Percentiles rank a stretch among this genome's conserved stretches.
Evolutionary conservation across 1,139 yeast species (phyloP).

Genomic region (Sugiyamaella grinbergsii): DNA sequence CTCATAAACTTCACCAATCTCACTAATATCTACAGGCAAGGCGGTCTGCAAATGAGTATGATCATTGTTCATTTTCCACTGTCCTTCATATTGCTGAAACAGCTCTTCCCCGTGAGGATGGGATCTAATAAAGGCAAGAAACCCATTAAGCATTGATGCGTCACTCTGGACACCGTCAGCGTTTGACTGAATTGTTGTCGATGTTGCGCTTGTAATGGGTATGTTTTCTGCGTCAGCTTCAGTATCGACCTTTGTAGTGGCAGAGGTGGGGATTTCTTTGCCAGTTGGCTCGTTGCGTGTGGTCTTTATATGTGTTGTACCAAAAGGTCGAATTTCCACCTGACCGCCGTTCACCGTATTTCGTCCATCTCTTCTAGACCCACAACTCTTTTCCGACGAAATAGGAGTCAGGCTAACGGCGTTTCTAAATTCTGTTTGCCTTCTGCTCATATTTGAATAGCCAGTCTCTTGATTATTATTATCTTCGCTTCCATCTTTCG

Average conservation of each 20-base stretch:
- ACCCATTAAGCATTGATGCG: conserved; percentile 18
- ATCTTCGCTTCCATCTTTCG: not conserved
- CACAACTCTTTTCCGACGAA: not conserved
- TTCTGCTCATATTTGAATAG: not conserved
- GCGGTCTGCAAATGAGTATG: conserved; percentile 3
- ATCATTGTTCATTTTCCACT: conserved; percentile 11
- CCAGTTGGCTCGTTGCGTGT: no score
- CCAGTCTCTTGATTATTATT: not conserved
- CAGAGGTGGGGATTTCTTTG: not conserved
- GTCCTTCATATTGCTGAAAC: conserved; percentile 16
- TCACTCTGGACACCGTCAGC: conserved; percentile 1
- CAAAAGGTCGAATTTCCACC: no score
- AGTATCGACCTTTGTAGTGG: not conserved
- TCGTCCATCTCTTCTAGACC: not conserved
- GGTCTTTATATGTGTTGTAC: no score
- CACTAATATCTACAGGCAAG: conserved; percentile 6
- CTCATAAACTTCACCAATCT: not conserved
- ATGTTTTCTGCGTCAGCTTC: no score
- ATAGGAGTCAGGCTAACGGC: conserved; percentile 13
- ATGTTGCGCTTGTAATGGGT: not conserved
- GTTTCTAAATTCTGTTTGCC: conserved; percentile 9
- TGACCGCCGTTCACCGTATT: not conserved
- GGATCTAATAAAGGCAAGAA: conserved; percentile 19
- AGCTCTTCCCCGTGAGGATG: conserved; percentile 20
- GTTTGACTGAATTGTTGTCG: not conserved